Percentiles rank a stretch among this genome's conserved stretches.
These are phyloP conservation scores for Xylaria flabelliformis DNA, from an alignment of 495 filamentous ascomycete genomes.

Conservation along the genomic window DNA sequence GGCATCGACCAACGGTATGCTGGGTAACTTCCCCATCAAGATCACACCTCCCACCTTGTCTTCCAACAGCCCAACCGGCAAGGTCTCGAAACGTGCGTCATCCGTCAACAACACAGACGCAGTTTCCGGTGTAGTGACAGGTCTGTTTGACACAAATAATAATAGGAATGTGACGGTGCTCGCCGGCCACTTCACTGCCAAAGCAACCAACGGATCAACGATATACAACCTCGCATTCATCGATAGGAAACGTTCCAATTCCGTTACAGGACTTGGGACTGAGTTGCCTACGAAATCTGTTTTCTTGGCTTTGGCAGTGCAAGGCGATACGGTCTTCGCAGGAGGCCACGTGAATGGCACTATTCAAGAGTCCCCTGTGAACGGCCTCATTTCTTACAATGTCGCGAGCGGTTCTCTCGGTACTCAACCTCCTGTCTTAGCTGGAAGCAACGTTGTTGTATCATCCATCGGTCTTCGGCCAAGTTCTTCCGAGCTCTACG, in stretches of 20 bases:
- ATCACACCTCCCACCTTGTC: constrained; percentile 55
- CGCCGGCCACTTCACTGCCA: constrained; percentile 84
- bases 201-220: constrained; percentile 68
- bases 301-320: constrained; percentile 72
- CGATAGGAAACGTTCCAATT: constrained; percentile 59
- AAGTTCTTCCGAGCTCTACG: constrained; percentile 75
- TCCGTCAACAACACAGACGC: constrained; percentile 47
- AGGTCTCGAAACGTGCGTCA: constrained; percentile 64
- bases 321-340: constrained; percentile 75
- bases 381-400: constrained; percentile 82
- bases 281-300: constrained; percentile 74
- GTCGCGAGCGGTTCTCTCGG: constrained; percentile 65
- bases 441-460: constrained; percentile 71
- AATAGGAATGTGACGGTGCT: constrained; percentile 82
- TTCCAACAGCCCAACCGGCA: constrained; percentile 32
- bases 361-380: constrained; percentile 64
- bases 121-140: constrained; percentile 70
- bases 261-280: constrained; percentile 72
- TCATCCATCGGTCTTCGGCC: constrained; percentile 74
- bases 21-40: constrained; percentile 66
- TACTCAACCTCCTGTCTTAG: constrained; percentile 73
- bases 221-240: constrained; percentile 83
- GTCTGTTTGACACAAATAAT: constrained; percentile 73
- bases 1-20: constrained; percentile 63
- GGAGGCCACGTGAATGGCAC: constrained; percentile 80